Conservation (phyloP, 805 yeast species). For the Cyberlindnera xishuangbannaensis region DNA sequence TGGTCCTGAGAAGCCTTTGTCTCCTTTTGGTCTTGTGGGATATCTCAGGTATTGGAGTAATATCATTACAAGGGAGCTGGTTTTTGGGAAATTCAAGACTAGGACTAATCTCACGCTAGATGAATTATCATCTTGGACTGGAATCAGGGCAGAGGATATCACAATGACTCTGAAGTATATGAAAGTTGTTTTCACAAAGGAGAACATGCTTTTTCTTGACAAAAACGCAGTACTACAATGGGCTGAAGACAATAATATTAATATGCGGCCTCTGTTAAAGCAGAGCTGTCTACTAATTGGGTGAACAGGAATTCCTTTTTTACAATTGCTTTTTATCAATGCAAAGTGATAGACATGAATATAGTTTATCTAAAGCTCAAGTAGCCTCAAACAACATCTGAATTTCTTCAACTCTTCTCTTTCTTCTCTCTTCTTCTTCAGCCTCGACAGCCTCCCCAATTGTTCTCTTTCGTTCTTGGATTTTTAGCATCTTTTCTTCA, state of each 20-base stretch:
- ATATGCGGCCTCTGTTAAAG: conserved; percentile 11
- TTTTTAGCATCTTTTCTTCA: conserved; percentile 81
- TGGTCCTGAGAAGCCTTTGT: conserved; percentile 90
- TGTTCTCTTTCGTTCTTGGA: conserved; percentile 79
- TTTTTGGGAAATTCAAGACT: conserved; percentile 34
- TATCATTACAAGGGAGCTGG: conserved; percentile 37
- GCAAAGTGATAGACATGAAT: background rate
- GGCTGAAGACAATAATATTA: conserved; percentile 15
- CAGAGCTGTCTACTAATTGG: conserved; percentile 9
- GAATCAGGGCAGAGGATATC: conserved; percentile 60
- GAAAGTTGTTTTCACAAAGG: conserved; percentile 34
- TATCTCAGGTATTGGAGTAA: conserved; percentile 76
- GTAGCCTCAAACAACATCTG: conserved; percentile 53
- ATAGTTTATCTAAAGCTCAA: conserved; percentile 3
- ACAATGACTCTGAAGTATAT: conserved; percentile 53
- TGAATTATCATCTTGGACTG: conserved; percentile 49
- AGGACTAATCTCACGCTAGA: conserved; percentile 35
- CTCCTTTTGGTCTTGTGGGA: conserved; percentile 71
- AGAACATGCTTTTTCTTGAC: conserved; percentile 16
- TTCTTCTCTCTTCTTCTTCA: conserved; percentile 69
- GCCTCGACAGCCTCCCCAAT: conserved; percentile 76
- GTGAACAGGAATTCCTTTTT: background rate
- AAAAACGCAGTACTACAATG: conserved; percentile 11
- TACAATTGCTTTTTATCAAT: background rate
- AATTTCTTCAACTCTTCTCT: conserved; percentile 66